A percentile compares a stretch with the other conserved stretches of the same genome.
Evolutionary conservation across 371 early-diverging fungal species (phyloP).

Genomic region (Mucor sp.): DNA sequence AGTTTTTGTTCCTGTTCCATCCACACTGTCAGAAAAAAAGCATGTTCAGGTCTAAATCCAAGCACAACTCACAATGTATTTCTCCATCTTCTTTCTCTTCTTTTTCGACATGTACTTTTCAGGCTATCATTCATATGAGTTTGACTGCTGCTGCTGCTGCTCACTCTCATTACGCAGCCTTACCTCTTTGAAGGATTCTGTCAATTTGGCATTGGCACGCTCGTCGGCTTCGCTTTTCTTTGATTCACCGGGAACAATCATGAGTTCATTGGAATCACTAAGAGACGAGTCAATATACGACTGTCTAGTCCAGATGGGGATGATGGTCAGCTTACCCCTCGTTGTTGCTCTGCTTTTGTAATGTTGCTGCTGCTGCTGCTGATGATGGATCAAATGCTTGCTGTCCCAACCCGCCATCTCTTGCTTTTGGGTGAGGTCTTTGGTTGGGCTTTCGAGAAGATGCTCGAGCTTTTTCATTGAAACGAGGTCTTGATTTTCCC

Average conservation of each 20-base stretch:
- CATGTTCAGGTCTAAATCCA: not conserved
- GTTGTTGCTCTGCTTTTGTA: not conserved
- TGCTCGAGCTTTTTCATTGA: slow-evolving; percentile 61
- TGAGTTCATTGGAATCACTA: slow-evolving; percentile 38
- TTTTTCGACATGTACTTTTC: slow-evolving; percentile 63
- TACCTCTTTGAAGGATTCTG: slow-evolving; percentile 20
- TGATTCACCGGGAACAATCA: slow-evolving; percentile 39
- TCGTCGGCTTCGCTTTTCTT: slow-evolving; percentile 7
- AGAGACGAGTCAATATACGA: not conserved
- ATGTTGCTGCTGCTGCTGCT: not conserved
- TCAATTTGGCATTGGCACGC: slow-evolving; percentile 4
- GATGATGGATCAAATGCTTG: slow-evolving; percentile 11
- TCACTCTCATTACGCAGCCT: too few relatives aligned
- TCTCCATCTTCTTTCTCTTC: slow-evolving; percentile 81
- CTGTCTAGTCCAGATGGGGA: too few relatives aligned
- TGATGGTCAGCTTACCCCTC: too few relatives aligned
- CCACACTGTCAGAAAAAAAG: too few relatives aligned
- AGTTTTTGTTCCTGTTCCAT: slow-evolving; percentile 79
- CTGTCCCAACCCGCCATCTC: slow-evolving; percentile 49
- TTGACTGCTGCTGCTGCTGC: not conserved
- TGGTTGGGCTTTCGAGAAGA: slow-evolving; percentile 47
- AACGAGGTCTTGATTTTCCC: slow-evolving; percentile 64
- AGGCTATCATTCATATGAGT: slow-evolving; percentile 14
- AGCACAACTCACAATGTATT: slow-evolving; percentile 67
- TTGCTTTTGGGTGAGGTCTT: slow-evolving; percentile 50